phyloP scores from a whole-genome alignment of 805 yeast genomes.

The Nakazawaea populi region DNA sequence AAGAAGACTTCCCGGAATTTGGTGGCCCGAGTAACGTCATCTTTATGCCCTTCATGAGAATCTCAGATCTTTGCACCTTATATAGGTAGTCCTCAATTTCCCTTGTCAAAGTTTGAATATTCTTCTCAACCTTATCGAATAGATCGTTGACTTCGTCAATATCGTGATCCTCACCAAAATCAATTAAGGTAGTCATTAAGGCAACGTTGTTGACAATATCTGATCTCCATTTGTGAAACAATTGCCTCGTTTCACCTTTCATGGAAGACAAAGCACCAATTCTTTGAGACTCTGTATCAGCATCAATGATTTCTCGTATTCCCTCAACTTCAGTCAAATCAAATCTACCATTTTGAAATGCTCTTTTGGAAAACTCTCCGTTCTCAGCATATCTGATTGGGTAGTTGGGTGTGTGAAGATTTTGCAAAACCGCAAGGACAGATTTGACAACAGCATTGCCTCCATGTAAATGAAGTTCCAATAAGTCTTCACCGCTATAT shows the following conservation, averaged over 20 bases:
- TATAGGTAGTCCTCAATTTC: constrained; percentile 40
- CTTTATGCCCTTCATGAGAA: constrained; percentile 67
- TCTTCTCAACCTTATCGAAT: constrained; percentile 41
- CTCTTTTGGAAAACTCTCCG: constrained; percentile 88
- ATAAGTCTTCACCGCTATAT: constrained; percentile 87
- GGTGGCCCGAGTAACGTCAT: constrained; percentile 84
- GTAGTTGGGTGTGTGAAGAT: constrained; percentile 38
- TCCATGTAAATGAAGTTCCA: constrained; percentile 92
- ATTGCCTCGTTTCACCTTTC: constrained; percentile 54
- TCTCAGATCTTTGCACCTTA: constrained; percentile 50
- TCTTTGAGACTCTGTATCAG: constrained; percentile 90
- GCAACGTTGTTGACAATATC: constrained; percentile 64
- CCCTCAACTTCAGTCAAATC: constrained; percentile 93
- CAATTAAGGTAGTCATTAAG: constrained; percentile 79
- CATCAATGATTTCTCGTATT: constrained; percentile 79
- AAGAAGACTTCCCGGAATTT: constrained; percentile 92
- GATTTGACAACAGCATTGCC: constrained; percentile 79
- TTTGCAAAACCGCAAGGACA: constrained; percentile 56
- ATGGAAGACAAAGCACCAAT: constrained; percentile 67
- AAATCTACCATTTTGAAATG: constrained; percentile 75
- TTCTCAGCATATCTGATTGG: constrained; percentile 79
- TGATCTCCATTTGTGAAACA: constrained; percentile 63
- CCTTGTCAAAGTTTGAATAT: constrained; percentile 32
- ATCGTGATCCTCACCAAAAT: constrained; percentile 92
- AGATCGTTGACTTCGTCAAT: constrained; percentile 56